Conservation (phyloP, 495 filamentous ascomycete species). For the Talaromyces nanjingensis region DNA sequence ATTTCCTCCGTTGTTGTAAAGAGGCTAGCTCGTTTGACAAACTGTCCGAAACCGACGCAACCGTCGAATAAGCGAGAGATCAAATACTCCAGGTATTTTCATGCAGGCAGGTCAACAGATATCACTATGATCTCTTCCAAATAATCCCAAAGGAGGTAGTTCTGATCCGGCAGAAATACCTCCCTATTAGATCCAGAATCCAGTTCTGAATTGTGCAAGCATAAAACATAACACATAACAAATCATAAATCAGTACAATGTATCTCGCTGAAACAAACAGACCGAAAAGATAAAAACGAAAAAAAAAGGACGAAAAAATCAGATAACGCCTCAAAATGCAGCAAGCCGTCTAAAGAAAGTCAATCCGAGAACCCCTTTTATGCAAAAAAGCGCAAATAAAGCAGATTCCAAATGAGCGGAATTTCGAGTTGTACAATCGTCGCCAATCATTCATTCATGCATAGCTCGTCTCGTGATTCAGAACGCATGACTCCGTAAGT, state of each 20-base stretch:
- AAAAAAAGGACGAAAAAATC: not conserved
- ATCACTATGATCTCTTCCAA: not conserved
- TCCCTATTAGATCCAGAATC: not conserved
- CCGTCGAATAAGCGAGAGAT: not conserved
- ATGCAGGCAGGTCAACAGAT: not conserved
- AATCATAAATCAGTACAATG: slow-evolving; percentile 6
- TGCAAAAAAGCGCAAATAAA: slow-evolving; percentile 16
- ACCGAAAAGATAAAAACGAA: not conserved
- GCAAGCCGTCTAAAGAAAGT: slow-evolving; percentile 9
- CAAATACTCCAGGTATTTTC: not conserved
- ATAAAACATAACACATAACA: not conserved
- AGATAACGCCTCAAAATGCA: slow-evolving; percentile 11
- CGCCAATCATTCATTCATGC: not conserved
- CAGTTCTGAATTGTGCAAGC: not conserved
- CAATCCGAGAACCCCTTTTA: slow-evolving; percentile 6
- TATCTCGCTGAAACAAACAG: slow-evolving; percentile 4
- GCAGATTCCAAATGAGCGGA: not conserved
- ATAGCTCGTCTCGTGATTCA: slow-evolving; percentile 6
- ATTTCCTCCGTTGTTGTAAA: not conserved
- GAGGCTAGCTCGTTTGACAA: not conserved
- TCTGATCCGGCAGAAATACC: slow-evolving; percentile 3
- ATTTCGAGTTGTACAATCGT: slow-evolving; percentile 6
- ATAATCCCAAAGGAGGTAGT: not conserved
- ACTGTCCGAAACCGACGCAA: not conserved
- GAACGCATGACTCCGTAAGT: slow-evolving; percentile 1